Conservation (phyloP, 2,329 filamentous ascomycete species). For the Aspergillus luchuensis region DNA sequence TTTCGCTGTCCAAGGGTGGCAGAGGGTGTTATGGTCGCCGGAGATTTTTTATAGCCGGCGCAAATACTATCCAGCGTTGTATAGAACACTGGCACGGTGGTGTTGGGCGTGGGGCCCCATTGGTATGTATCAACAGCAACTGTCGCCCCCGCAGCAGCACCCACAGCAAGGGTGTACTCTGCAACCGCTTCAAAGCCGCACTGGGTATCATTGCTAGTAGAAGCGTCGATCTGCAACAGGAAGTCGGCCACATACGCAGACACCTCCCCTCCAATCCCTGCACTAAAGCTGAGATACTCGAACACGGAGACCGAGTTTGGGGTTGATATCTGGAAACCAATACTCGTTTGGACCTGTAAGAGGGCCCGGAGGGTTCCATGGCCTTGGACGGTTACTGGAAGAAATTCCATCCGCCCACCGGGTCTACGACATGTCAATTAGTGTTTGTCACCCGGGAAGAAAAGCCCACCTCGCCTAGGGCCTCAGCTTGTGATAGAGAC, state of each 20-base stretch:
- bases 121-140: conserved; percentile 12
- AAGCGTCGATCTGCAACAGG: conserved; percentile 1
- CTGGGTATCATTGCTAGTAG: background rate
- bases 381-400: conserved; percentile 8
- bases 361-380: conserved; percentile 7
- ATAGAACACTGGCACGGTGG: conserved; percentile 10
- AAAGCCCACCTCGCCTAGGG: no score
- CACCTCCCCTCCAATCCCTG: conserved; percentile 2
- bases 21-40: background rate
- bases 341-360: conserved; percentile 8
- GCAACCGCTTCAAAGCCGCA: conserved; percentile 9
- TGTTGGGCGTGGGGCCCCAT: conserved; percentile 9
- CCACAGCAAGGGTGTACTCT: conserved; percentile 11
- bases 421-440: background rate
- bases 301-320: background rate
- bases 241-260: conserved; percentile 12
- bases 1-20: background rate
- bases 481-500: no score
- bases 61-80: conserved; percentile 12
- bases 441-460: background rate
- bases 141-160: conserved; percentile 9
- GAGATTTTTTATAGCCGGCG: background rate
- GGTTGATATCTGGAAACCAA: conserved; percentile 4
- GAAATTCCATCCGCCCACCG: conserved; percentile 10
- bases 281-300: background rate